Evolutionary conservation across 177 flowering plant species (phyloP), one percentile per base, ranked within the genome.

Genomic region (Vitis hybrid): DNA sequence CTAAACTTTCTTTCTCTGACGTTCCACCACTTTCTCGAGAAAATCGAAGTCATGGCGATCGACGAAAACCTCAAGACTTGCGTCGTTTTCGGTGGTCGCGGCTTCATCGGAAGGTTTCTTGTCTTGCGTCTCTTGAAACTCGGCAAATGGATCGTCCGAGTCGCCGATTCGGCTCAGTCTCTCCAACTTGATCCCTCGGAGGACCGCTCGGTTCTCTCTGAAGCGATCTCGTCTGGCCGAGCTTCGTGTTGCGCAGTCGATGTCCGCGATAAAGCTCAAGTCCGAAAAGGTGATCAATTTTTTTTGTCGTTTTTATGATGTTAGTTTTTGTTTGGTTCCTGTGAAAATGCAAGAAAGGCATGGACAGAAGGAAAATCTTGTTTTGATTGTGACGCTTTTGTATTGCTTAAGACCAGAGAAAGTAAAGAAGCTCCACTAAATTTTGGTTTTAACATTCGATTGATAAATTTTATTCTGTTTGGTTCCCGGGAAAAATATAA

Each of bases 41-140:
- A 55, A 31, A 72, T 65, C 64, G 62, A 4, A 59, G 64, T 53
- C 50, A 39, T 64, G 70, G 70, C 29, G 72, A 62, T 63, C 69
- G 73, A 72, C 56, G 75, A 65, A 48, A 74, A 33, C 68, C 61
- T 26, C 13, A 80, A 71, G 49, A 92, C 86, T 14, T 94, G 97
- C 85, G 86, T 78, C 11, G 97, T 94, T 8, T 66, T 94, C 52
- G 90, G 94, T 11, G 99, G 97, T 10, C 82, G 84, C 26, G 78
- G 85, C 62, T 83, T 89, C 77, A 59, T 88, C 14, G 99, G 97
- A 19, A 71, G 86, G 77, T 77, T 84, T 57, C 87, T 94, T 58
- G 95, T 94, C 61, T 56, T 52, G 26, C 71, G 78, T 75, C 85
- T 94, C 31, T 64, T 94, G 61, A 71, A 72, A 51, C 86, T 84